Base-by-base conservation (phyloP, 345 rosid species). In the Conringia planisiliqua region DNA sequence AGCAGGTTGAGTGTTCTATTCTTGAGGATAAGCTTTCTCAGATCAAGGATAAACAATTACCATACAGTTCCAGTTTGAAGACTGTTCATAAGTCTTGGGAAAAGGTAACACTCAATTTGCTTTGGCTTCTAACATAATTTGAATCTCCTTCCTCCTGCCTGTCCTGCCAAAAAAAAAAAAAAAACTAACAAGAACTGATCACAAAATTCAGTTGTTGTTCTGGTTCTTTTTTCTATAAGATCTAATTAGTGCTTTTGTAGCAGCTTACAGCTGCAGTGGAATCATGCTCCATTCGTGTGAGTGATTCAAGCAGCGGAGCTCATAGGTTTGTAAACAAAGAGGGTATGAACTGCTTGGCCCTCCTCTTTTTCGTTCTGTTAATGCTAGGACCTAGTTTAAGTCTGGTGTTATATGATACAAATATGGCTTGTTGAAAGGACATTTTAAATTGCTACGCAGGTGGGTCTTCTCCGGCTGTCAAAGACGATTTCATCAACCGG, bases 71-170 rank as follows among this genome's bases (percentile, higher is more conserved):
- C 55, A 83, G 81, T 71, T 78, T 92, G 75, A 83, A 85, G 70
- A 77, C 76, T 68, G 91, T 90, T 55, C 82, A 81, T 7, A 86
- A 71, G 74, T 89, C 96, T 78, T 92, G 96, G 93, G 84, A 82
- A 73, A 82, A 51, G 87, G 99, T 95, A 83, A 77, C 72, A 38
- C 55, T 51, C 10, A 13, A 35, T 10, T 69, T 68, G n/a, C 70
- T 62, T 35, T 62, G 6, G n/a, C 1, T 62, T 62, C 40, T 32
- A 11, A 32, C 9, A 20, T 39, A 10, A 35, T 3, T 46, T 16
- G 36, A 20, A 58, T 20, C 11, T 7, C 48, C 36, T 29, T 40
- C 24, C 57, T 20, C 33, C 33, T 70, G 29, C 17, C 8, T 10
- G 17, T 6, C 12, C 10, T 32, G 11, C 42, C 17, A 16, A 6